Evolutionary conservation across 2,329 filamentous ascomycete species (phyloP).

Genomic region (Orbilia ellipsospora): DNA sequence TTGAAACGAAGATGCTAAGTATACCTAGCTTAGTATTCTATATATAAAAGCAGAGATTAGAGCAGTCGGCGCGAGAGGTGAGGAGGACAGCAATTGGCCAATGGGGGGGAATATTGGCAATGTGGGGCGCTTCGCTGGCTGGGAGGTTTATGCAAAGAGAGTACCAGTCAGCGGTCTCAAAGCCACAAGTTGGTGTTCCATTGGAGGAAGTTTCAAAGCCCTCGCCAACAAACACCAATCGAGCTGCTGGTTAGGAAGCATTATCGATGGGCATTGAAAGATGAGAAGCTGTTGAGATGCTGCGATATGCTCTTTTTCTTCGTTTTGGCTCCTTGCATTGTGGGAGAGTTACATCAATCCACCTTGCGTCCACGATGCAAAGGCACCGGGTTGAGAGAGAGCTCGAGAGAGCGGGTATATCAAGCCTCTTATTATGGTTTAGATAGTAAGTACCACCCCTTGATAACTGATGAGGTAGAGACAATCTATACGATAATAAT

Average conservation of each 20-base stretch:
- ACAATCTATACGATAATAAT: too few species aligned
- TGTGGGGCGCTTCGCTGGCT: slow-evolving; percentile 47
- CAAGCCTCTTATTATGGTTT: too few species aligned
- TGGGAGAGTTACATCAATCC: too few species aligned
- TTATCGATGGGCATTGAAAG: slow-evolving; percentile 10
- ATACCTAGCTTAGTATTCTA: too few species aligned
- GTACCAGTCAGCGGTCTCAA: slow-evolving; percentile 32
- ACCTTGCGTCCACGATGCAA: too few species aligned
- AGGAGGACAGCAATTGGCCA: slow-evolving; percentile 22
- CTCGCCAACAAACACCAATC: slow-evolving; percentile 10
- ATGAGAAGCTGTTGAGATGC: not conserved
- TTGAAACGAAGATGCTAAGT: too few species aligned
- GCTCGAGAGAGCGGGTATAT: too few species aligned
- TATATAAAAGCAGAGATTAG: too few species aligned
- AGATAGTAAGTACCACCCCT: too few species aligned
- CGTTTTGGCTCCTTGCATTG: not conserved
- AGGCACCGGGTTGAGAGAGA: too few species aligned
- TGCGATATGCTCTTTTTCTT: slow-evolving; percentile 4
- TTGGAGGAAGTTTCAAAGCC: slow-evolving; percentile 25
- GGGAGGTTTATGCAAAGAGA: slow-evolving; percentile 7
- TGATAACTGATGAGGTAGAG: too few species aligned
- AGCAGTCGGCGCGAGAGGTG: slow-evolving; percentile 28
- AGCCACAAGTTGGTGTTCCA: slow-evolving; percentile 30
- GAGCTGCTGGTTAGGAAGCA: not conserved
- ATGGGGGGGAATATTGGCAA: slow-evolving; percentile 24